phyloP scores from a whole-genome alignment of 768 basidiomycete species.

The Boletus rubescentipes region DNA sequence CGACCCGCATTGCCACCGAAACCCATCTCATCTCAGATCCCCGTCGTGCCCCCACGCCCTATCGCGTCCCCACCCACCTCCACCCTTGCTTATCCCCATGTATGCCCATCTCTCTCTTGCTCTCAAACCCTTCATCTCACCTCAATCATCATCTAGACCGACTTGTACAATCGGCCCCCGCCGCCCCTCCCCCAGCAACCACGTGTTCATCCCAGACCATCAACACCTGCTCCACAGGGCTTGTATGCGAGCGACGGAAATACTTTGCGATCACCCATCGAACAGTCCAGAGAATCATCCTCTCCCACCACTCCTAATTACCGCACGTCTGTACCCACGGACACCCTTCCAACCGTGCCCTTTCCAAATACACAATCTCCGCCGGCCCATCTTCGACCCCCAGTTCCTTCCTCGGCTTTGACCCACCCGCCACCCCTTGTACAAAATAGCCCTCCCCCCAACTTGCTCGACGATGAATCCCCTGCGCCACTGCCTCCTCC shows the following conservation, averaged over 20 bases:
- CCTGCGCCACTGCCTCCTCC: conserved; percentile 28
- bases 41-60: conserved; percentile 19
- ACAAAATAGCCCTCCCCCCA: conserved; percentile 36
- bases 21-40: conserved; percentile 24
- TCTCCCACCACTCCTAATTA: conserved; percentile 28
- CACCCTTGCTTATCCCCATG: conserved; percentile 16
- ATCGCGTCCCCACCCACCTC: conserved; percentile 3
- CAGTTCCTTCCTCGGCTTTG: conserved; percentile 14
- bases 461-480: conserved; percentile 66
- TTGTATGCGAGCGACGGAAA: conserved; percentile 19
- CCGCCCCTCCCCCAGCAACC: conserved; percentile 33
- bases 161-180: conserved; percentile 35
- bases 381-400: conserved; percentile 19
- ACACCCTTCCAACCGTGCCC: conserved; percentile 26
- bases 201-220: conserved; percentile 21
- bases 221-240: conserved; percentile 16
- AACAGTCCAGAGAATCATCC: conserved; percentile 19
- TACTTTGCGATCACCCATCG: conserved; percentile 18
- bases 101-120: conserved; percentile 18
- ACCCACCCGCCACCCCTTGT: conserved; percentile 25
- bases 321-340: conserved; percentile 28
- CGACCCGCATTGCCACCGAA: conserved; percentile 42
- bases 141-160: conserved; percentile 18
- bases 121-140: not conserved
- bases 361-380: conserved; percentile 30